phyloP scores from a whole-genome alignment of 345 rosid species.

The Mangifera indica region DNA sequence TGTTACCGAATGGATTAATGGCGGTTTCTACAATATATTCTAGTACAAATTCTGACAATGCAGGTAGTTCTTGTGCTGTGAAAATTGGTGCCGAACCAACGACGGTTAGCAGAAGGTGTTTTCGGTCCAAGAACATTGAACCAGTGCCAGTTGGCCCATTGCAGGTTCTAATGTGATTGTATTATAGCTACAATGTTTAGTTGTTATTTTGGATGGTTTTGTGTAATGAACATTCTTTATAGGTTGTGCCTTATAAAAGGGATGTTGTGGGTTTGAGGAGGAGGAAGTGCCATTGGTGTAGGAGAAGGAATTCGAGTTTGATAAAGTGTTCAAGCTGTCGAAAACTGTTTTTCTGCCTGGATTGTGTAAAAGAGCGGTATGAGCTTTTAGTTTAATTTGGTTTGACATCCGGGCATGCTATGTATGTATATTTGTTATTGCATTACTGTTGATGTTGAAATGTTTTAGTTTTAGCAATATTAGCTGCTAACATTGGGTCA shows the following conservation, averaged over 20 bases:
- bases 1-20: conserved; percentile 93
- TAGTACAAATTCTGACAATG: conserved; percentile 43
- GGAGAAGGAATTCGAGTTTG: conserved; percentile 51
- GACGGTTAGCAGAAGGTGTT: conserved; percentile 47
- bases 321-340: conserved; percentile 69
- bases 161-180: conserved; percentile 50
- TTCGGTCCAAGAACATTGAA: conserved; percentile 86
- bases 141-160: conserved; percentile 64
- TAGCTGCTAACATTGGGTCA: neutral
- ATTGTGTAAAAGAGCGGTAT: conserved; percentile 72
- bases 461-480: neutral
- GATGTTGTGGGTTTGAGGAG: conserved; percentile 48
- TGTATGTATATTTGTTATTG: neutral
- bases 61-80: conserved; percentile 56
- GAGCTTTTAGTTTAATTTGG: conserved; percentile 17
- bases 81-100: conserved; percentile 56
- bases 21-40: conserved; percentile 60
- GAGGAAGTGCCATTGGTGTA: conserved; percentile 90
- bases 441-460: neutral
- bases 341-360: conserved; percentile 65
- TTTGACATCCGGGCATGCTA: neutral
- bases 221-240: conserved; percentile 1
- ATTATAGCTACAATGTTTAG: neutral
- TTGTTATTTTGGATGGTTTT: conserved; percentile 7
- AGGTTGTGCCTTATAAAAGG: conserved; percentile 65